These are phyloP conservation scores for Zygoascus bituminiphila DNA, from an alignment of 805 yeast genomes.

Conservation along the genomic window DNA sequence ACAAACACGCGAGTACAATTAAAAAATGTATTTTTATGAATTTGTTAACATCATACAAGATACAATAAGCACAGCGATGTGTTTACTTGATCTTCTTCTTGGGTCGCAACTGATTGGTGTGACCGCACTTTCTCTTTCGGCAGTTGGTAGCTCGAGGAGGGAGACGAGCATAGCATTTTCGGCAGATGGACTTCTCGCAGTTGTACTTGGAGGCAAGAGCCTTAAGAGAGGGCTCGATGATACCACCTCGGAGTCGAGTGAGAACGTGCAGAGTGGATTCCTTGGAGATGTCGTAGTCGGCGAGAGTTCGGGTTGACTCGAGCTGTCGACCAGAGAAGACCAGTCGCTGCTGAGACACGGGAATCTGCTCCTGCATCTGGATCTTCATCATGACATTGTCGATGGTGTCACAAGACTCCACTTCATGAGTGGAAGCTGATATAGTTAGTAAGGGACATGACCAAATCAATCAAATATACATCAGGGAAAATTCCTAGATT, in stretches of 20 bases:
- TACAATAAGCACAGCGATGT: background rate
- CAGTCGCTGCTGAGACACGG: constrained; percentile 99
- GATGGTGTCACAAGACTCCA: constrained; percentile 97
- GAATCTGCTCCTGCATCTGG: constrained; percentile 99
- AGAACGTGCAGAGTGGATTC: constrained; percentile 97
- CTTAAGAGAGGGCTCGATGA: constrained; percentile 99
- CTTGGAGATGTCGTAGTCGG: constrained; percentile 99
- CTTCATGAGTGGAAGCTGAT: constrained; percentile 90
- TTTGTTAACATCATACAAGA: background rate
- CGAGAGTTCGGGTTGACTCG: constrained; percentile 97
- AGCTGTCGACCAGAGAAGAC: constrained; percentile 99
- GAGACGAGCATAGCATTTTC: constrained; percentile 99
- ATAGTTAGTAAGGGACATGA: constrained; percentile 18
- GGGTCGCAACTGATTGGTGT: constrained; percentile 99
- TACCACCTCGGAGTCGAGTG: constrained; percentile 96
- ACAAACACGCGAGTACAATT: background rate
- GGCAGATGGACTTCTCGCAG: constrained; percentile 99
- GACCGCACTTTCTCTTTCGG: constrained; percentile 99
- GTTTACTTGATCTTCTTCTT: constrained; percentile 56
- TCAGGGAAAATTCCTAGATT: constrained; percentile 6
- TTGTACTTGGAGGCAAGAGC: constrained; percentile 99
- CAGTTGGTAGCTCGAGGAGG: constrained; percentile 99
- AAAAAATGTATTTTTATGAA: background rate
- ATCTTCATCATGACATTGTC: constrained; percentile 98
- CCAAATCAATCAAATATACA: too few relatives aligned